phyloP scores from a whole-genome alignment of 805 yeast genomes.

The Priceomyces medius region DNA sequence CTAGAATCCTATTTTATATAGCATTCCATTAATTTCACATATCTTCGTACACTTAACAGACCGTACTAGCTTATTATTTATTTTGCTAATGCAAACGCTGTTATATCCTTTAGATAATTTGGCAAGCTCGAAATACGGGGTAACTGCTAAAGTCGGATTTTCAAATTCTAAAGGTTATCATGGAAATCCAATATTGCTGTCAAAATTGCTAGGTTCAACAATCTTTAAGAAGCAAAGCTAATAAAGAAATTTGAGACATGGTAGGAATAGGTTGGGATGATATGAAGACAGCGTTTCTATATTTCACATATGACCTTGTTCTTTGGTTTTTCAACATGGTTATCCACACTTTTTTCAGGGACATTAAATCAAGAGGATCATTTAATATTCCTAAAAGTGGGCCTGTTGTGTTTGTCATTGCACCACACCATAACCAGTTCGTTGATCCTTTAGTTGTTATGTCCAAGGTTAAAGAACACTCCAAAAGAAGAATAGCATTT shows the following conservation, averaged over 20 bases:
- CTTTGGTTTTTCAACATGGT: conserved; percentile 33
- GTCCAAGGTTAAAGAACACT: conserved; percentile 30
- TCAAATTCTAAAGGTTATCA: too few relatives aligned
- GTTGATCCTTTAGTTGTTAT: conserved; percentile 40
- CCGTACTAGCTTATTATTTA: too few relatives aligned
- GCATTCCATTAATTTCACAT: neutral
- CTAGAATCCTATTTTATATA: neutral
- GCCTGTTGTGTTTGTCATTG: conserved; percentile 40
- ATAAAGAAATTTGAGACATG: too few relatives aligned
- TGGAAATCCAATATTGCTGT: too few relatives aligned
- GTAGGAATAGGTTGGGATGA: too few relatives aligned
- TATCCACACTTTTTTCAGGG: conserved; percentile 42
- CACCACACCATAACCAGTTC: conserved; percentile 45
- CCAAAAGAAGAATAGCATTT: conserved; percentile 33
- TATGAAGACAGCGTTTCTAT: neutral
- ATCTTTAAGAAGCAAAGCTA: too few relatives aligned
- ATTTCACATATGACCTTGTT: conserved; percentile 25
- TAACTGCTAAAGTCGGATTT: neutral
- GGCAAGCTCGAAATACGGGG: too few relatives aligned
- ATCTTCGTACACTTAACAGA: too few relatives aligned
- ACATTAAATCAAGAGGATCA: conserved; percentile 36
- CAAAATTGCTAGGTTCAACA: too few relatives aligned
- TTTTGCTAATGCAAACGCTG: too few relatives aligned
- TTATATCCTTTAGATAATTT: too few relatives aligned
- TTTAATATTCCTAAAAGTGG: conserved; percentile 39